Evolutionary conservation across 177 flowering plant species (phyloP), one percentile per base, ranked within the genome.

Genomic region (Tripterygium wilfordii): DNA sequence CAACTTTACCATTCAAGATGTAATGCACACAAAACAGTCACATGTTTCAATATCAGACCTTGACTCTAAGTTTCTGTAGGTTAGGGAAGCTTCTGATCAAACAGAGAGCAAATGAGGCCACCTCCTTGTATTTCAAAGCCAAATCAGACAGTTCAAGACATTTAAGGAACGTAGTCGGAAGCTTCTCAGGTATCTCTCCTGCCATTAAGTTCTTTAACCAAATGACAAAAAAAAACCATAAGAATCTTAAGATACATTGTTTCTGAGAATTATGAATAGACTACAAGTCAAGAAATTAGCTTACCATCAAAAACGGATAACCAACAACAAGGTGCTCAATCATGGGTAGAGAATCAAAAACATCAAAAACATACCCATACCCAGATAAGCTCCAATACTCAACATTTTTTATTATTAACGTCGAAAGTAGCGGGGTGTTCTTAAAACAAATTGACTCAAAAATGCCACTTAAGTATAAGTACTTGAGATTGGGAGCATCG

Each of bases 401-500:
- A 22, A 4, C 3, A 3, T 8, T 3, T 12, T 2, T 10, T 1
- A 2, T n/a, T 2, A 10, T 40, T 3, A 16, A 28, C 13, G 26
- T 37, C 8, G 15, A 33, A 28, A 65, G 50, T 13, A 44, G 28
- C 19, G 51, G 55, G 20, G 47, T 30, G 21, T 53, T 48, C 30
- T 42, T 42, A 47, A 57, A 57, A 20, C 39, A 20, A 9, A 63
- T 39, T 10, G 18, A 36, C 14, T 21, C 24, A 0, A 49, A 23
- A 8, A 3, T 0, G 1, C 60, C 53, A 14, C 2, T n/a, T 14
- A 59, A 33, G 12, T 19, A 27, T 5, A 65, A 45, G 1, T 0
- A 21, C 26, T 49, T 60, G 28, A 65, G 41, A 17, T 36, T 49
- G 26, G 69, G 61, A 33, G 52, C 64, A 31, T 36, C 23, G 20